Conservation (phyloP, 345 rosid genomes). For the Eucalyptus pauciflora region DNA sequence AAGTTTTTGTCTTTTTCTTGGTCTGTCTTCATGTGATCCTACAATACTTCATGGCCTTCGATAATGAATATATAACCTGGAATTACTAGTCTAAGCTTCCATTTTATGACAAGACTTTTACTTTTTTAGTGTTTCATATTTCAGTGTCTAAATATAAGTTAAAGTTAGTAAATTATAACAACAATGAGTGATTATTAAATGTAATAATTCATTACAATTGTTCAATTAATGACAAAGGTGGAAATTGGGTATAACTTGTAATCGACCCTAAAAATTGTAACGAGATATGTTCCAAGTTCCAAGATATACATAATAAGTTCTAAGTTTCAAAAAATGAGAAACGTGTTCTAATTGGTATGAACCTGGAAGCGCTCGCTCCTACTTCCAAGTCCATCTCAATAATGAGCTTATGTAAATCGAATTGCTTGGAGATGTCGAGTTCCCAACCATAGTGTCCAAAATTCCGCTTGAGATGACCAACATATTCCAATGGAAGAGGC, state of each 20-base stretch:
- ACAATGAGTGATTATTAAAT: accelerated
- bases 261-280: accelerated
- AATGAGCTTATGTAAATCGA: not conserved
- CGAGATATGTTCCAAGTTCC: accelerated
- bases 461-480: not conserved
- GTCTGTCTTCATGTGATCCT: accelerated
- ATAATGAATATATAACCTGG: too few relatives aligned
- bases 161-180: too few relatives aligned
- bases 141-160: too few relatives aligned
- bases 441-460: not conserved
- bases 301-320: accelerated
- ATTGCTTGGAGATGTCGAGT: not conserved
- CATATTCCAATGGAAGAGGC: not conserved
- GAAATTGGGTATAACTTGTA: too few relatives aligned
- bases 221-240: too few relatives aligned
- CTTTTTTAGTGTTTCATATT: too few relatives aligned
- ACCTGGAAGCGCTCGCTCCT: accelerated
- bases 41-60: accelerated
- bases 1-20: too few relatives aligned
- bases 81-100: too few relatives aligned
- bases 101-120: too few relatives aligned
- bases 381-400: not conserved
- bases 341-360: accelerated
- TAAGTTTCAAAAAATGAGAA: accelerated
- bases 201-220: too few relatives aligned